Conservation (phyloP, 129 eudicot genomes). For the Flaveria trinervia region DNA sequence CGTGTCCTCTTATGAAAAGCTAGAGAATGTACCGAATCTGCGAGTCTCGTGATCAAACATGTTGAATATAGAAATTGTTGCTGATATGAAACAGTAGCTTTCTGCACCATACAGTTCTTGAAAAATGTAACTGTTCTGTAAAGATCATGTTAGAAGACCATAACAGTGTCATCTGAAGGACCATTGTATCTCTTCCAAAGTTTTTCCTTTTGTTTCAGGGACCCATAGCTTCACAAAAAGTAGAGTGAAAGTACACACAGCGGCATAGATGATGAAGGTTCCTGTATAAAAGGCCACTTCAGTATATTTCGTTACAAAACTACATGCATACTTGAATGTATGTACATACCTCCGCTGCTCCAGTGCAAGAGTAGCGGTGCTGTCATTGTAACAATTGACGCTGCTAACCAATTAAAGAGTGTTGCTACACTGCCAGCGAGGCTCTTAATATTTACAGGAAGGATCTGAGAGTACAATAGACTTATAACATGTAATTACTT, state of each 20-base stretch:
- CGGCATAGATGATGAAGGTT: constrained; percentile 63
- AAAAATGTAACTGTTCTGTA: constrained; percentile 17
- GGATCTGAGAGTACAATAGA: constrained; percentile 55
- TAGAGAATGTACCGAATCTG: not conserved
- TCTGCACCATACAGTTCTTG: not conserved
- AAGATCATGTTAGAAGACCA: constrained; percentile 20
- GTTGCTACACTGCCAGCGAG: constrained; percentile 93
- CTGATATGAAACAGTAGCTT: too few relatives aligned
- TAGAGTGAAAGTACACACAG: constrained; percentile 53
- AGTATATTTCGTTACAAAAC: constrained; percentile 23
- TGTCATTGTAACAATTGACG: constrained; percentile 66
- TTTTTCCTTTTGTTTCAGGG: constrained; percentile 89
- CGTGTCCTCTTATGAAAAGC: not conserved
- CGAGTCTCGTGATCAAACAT: not conserved
- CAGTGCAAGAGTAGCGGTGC: constrained; percentile 66
- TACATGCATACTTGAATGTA: constrained; percentile 25
- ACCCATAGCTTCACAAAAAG: constrained; percentile 71
- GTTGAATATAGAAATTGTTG: too few relatives aligned
- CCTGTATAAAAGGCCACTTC: constrained; percentile 42
- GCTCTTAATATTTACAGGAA: constrained; percentile 76
- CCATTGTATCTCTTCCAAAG: constrained; percentile 77
- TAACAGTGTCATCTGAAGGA: constrained; percentile 55
- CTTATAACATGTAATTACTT: not conserved
- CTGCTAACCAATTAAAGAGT: constrained; percentile 66
- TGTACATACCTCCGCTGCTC: constrained; percentile 73